A percentile compares a stretch with the other conserved stretches of the same genome.
Evolutionary conservation across 2,329 filamentous ascomycete genomes (phyloP).

Genomic region (Ophiostoma triangulosporum): DNA sequence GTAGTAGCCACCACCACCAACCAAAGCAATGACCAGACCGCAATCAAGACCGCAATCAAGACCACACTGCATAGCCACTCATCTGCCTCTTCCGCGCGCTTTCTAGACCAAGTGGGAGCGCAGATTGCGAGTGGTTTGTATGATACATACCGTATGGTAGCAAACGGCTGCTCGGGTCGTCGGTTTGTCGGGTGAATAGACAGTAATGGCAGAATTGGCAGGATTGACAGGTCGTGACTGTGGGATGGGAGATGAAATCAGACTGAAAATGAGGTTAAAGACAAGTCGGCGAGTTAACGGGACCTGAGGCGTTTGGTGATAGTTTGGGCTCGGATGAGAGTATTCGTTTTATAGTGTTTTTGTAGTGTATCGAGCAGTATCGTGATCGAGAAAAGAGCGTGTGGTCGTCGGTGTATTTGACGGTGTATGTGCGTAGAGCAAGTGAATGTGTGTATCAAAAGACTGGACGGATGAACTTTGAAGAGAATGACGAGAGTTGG

Average conservation of each 20-base stretch:
- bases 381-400: conserved; percentile 1
- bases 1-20: background rate
- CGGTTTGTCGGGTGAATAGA: background rate
- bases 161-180: background rate
- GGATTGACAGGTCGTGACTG: background rate
- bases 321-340: conserved; percentile 28
- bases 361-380: background rate
- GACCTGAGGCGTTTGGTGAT: background rate
- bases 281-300: conserved; percentile 1
- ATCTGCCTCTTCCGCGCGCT: background rate
- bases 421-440: background rate
- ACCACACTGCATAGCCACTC: background rate
- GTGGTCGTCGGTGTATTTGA: background rate
- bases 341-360: conserved; percentile 38
- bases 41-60: background rate
- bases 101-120: background rate
- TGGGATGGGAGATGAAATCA: background rate
- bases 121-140: background rate
- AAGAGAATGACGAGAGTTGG: conserved; percentile 32
- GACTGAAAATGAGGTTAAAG: background rate
- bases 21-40: background rate
- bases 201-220: background rate
- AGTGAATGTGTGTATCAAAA: conserved; percentile 20
- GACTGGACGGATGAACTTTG: conserved; percentile 32
- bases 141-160: background rate